Evolutionary conservation across 2,329 filamentous ascomycete species (phyloP).

Genomic region (Sporothrix luriei): DNA sequence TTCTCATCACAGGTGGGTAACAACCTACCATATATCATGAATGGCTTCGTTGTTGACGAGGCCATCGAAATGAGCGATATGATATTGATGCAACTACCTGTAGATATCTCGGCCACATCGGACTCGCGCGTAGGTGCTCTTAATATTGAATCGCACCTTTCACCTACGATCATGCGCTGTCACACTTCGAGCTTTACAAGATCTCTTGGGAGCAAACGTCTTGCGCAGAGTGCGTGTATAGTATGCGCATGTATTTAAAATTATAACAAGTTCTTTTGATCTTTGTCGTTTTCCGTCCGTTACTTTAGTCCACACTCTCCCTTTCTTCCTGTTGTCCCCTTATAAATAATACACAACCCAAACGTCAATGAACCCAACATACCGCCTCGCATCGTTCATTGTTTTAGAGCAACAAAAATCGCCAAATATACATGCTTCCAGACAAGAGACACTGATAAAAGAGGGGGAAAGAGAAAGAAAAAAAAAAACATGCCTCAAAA

Average conservation of each 20-base stretch:
- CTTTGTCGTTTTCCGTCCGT: background rate
- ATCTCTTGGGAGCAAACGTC: too few relatives aligned
- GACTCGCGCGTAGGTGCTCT: background rate
- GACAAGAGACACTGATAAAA: conserved; percentile 37
- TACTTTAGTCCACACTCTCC: background rate
- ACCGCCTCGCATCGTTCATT: background rate
- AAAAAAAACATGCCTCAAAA: conserved; percentile 28
- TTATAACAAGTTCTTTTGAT: background rate
- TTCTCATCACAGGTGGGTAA: background rate
- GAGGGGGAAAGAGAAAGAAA: conserved; percentile 24
- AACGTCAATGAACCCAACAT: background rate
- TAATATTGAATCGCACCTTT: background rate
- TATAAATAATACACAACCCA: conserved; percentile 20
- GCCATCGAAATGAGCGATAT: background rate
- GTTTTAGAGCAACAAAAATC: background rate
- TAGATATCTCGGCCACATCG: background rate
- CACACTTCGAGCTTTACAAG: too few relatives aligned
- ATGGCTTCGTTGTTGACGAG: too few relatives aligned
- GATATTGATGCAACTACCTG: background rate
- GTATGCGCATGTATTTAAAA: background rate
- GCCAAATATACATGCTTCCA: background rate
- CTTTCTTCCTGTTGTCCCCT: background rate
- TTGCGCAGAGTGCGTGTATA: too few relatives aligned
- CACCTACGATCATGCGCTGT: background rate
- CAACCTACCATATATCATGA: too few relatives aligned